Base-by-base conservation (phyloP, 306 rosid genomes). In the Acacia confusa region DNA sequence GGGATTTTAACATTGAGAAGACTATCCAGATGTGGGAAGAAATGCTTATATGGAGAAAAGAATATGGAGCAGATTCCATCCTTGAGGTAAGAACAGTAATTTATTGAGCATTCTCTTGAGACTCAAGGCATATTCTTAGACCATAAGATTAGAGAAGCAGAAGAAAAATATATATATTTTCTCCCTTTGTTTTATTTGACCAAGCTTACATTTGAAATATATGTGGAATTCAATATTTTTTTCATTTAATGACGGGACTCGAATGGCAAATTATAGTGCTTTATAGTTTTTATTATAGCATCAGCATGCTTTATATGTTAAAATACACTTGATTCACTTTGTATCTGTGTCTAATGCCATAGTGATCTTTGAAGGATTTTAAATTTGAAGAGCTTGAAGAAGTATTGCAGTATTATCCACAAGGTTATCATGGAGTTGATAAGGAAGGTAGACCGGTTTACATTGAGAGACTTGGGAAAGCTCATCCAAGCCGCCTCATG, bases 391-490 rank as follows among this genome's bases (percentile, higher is more conserved):
- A 96, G 88, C 94, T 90, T 64, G 97, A 93, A 82, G 99, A 90
- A 87, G 98, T 96, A 65, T 74, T 93, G 86, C 96, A 93, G 86
- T 93, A 89, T 84, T 96, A 96, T 79, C 99, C 99, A 71, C 99
- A 96, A 79, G 99, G 98, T 69, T 93, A 96, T 69, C 99, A 96
- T 84, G 99, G 98, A 64, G 89, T 93, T 85, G 99, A 96, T 69
- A 96, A 86, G 87, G 99, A 96, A 81, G 99, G 99, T 76, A 93
- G 99, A 80, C 98, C 99, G 2, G 86, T 96, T 80, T 96, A 96
- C 90, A 92, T 96, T 77, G 99, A 96, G 82, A 91, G 98, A 82
- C 92, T 96, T 70, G 99, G 98, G 70, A 89, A 90, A 84, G 98
- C 97, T 76, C 97, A 96, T 88, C 98, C 99, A 79, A 96, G 97